Base-by-base conservation (phyloP, 2,329 filamentous ascomycete species). In the Cladosporium sp. region DNA sequence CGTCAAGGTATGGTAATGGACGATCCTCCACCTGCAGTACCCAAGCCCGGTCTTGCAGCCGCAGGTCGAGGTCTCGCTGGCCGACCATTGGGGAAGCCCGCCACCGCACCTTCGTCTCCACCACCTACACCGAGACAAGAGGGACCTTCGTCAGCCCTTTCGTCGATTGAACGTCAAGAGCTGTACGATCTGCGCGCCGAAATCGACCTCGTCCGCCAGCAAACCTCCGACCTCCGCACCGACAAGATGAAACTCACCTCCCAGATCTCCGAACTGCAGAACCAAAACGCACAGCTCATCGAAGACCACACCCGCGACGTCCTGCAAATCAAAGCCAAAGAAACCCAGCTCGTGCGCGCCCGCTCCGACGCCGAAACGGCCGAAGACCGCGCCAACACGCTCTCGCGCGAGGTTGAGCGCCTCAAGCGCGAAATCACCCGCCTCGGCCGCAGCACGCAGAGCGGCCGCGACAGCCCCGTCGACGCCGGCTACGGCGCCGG, bases 241-340 rank as follows among this genome's bases (percentile, higher is more conserved):
- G 92, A 96, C 66, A 85, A 89, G 57, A 82, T 84, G 54, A 91
- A 86, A 64, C 79, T 95, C 45, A 80, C 84, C 55, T 93, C 89
- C 0, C 89, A 96, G 68, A 86, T 97, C 40, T 86, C 92, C 61
- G 93, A 97, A 70, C 79, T 98, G 31, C 95, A 96, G 72, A 95
- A 95, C 63, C 89, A 96, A 68, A 98, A 98, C 64, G 93, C 93
- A 19, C 87, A 93, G 58, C 77, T 98, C 33, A 98, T 98, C 56
- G 93, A 98, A 71, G 92, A 97, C 63, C 92, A 97, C 68, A 98
- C 93, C 0, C 81, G 92, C 44, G 92, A 98, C 63, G 89, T 96
- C 0, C 77, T 98, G 40, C 93, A 90, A 61, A 95, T 98, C 73
- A 97, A 97, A 70, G 93, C 93, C 11, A 98, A 98, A 71, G 93